A percentile compares a stretch with the other conserved stretches of the same genome.
Conservation (phyloP, 371 early-diverging fungal species). For the Fennellomyces sp. region DNA sequence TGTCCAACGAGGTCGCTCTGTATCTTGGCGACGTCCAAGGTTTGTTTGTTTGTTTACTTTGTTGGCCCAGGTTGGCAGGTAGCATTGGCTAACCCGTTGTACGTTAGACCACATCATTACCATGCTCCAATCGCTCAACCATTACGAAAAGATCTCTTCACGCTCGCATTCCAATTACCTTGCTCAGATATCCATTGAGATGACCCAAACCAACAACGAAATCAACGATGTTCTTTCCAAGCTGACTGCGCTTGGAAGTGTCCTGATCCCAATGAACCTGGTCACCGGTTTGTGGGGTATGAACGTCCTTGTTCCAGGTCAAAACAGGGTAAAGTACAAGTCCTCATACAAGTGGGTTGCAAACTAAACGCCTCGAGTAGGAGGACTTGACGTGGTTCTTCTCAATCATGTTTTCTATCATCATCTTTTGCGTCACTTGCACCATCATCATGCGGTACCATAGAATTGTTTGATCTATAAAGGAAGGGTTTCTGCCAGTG, state of each 20-base stretch:
- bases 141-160: conserved; percentile 90
- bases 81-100: background rate
- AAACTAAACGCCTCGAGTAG: conserved; percentile 7
- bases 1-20: conserved; percentile 67
- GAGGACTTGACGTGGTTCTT: conserved; percentile 71
- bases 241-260: conserved; percentile 89
- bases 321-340: conserved; percentile 38
- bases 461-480: conserved; percentile 25
- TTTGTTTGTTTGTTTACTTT: conserved; percentile 18
- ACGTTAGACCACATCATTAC: conserved; percentile 90
- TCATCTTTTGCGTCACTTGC: conserved; percentile 37
- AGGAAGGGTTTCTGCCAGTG: too few species aligned
- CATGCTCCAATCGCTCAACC: conserved; percentile 86
- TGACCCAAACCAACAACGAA: conserved; percentile 91
- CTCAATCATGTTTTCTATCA: conserved; percentile 49
- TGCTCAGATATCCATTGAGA: conserved; percentile 95
- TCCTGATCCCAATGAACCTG: conserved; percentile 95
- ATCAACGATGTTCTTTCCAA: conserved; percentile 91
- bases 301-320: conserved; percentile 85
- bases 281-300: conserved; percentile 94
- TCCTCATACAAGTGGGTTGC: background rate
- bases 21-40: conserved; percentile 94
- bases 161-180: conserved; percentile 96
- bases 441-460: conserved; percentile 42
- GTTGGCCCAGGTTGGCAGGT: too few species aligned